These are phyloP conservation scores for Rhododendron mucronatum DNA, from an alignment of 148 eudicot genomes.

Conservation along the genomic window DNA sequence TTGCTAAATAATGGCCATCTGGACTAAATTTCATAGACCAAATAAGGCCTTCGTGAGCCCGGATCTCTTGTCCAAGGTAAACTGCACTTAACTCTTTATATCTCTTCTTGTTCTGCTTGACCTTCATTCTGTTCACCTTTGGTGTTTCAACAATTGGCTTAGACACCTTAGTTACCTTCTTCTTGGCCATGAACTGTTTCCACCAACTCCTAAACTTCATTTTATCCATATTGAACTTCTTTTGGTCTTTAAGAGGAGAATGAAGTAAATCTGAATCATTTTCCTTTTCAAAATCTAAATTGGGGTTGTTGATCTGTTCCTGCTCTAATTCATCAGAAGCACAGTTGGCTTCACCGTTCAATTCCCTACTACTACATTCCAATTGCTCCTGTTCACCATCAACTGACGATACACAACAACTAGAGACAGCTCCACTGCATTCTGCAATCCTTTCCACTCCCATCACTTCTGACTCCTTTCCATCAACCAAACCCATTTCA, in stretches of 20 bases:
- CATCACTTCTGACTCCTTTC: constrained; percentile 1
- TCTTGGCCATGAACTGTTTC: constrained; percentile 34
- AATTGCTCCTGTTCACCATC: constrained; percentile 11
- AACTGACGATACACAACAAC: constrained; percentile 19
- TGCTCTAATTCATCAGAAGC: constrained; percentile 32
- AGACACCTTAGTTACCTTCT: constrained; percentile 17
- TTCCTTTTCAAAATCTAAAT: neutral
- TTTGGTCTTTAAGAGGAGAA: constrained; percentile 4
- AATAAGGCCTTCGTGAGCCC: constrained; percentile 64
- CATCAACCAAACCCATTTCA: constrained; percentile 47
- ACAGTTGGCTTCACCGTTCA: constrained; percentile 29
- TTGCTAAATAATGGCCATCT: constrained; percentile 74
- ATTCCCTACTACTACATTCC: constrained; percentile 22
- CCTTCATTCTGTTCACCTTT: constrained; percentile 26
- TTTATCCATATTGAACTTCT: constrained; percentile 4
- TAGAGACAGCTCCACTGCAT: constrained; percentile 31
- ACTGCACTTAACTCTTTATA: constrained; percentile 52
- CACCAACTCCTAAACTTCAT: constrained; percentile 48
- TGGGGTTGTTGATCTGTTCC: constrained; percentile 7
- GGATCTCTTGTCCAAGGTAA: constrained; percentile 54
- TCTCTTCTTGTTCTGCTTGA: constrained; percentile 41
- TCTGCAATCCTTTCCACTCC: constrained; percentile 27
- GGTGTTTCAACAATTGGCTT: constrained; percentile 6
- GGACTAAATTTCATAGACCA: constrained; percentile 86
- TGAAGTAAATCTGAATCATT: neutral